Conservation (phyloP, 2,329 filamentous ascomycete genomes). For the Mycocentrospora acerina region DNA sequence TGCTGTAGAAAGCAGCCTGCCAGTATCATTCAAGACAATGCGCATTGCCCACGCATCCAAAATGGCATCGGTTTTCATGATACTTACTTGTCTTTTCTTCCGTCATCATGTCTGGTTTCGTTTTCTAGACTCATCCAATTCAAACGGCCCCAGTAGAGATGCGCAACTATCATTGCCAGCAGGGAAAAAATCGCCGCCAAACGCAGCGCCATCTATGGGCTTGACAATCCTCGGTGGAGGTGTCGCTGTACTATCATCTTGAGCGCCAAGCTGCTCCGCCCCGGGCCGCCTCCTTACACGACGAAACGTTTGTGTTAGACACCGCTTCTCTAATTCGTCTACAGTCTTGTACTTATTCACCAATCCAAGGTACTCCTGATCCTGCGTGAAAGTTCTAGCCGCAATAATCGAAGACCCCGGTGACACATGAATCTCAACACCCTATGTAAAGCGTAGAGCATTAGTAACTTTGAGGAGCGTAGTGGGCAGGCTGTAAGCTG, state of each 20-base stretch:
- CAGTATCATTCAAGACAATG: too few species aligned
- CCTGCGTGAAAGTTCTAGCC: conserved; percentile 5
- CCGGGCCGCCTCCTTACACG: conserved; percentile 17
- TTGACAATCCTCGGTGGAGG: too few species aligned
- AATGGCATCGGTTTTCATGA: too few species aligned
- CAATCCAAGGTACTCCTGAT: conserved; percentile 10
- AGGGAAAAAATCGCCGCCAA: too few species aligned
- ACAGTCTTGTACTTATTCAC: conserved; percentile 10
- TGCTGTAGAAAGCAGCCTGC: too few species aligned
- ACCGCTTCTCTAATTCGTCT: conserved; percentile 12
- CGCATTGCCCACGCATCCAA: too few species aligned
- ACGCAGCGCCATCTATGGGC: too few species aligned
- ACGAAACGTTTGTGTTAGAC: conserved; percentile 17
- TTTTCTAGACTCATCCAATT: too few species aligned
- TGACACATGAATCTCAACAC: conserved; percentile 14
- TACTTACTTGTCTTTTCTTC: not conserved
- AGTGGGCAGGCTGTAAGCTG: conserved; percentile 47
- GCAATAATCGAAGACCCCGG: conserved; percentile 16
- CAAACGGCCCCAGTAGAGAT: too few species aligned
- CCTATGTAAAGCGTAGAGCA: conserved; percentile 22
- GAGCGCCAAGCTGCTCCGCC: conserved; percentile 12
- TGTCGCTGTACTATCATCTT: conserved; percentile 8
- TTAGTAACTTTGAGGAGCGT: conserved; percentile 56
- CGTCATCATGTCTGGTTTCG: too few species aligned
- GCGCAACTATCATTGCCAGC: too few species aligned